phyloP scores from a whole-genome alignment of 2,329 filamentous ascomycete genomes.

The Venturia oleaginea region DNA sequence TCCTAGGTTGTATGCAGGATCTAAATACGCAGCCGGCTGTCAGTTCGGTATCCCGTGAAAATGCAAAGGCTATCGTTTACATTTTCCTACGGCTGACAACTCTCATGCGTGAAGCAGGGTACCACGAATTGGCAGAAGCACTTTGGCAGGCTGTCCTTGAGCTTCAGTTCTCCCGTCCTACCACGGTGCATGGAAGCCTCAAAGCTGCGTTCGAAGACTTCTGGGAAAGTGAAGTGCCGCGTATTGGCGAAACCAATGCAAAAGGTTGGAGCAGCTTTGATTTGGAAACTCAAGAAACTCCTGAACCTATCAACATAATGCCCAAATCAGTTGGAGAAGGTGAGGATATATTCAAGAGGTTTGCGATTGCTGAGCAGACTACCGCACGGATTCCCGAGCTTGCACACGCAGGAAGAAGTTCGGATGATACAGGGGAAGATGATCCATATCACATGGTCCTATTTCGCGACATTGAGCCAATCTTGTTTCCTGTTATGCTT shows the following conservation, averaged over 20 bases:
- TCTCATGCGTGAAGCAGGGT: conserved; percentile 69
- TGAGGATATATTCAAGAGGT: conserved; percentile 2
- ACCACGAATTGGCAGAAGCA: conserved; percentile 64
- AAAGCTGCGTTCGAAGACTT: conserved; percentile 54
- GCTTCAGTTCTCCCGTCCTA: conserved; percentile 53
- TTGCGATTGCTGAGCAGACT: conserved; percentile 19
- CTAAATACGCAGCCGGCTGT: conserved; percentile 32
- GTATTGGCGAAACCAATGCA: conserved; percentile 66
- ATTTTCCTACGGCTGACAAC: conserved; percentile 65
- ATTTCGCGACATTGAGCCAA: conserved; percentile 62
- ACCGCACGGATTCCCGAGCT: conserved; percentile 40
- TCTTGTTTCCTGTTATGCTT: conserved; percentile 37
- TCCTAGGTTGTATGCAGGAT: conserved; percentile 47
- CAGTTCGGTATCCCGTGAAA: conserved; percentile 25
- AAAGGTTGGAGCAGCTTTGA: conserved; percentile 59
- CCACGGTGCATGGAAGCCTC: conserved; percentile 17
- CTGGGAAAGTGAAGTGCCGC: conserved; percentile 76
- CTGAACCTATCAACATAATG: background rate
- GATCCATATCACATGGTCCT: conserved; percentile 79
- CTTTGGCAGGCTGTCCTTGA: conserved; percentile 80
- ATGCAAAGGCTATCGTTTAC: conserved; percentile 48
- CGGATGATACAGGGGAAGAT: conserved; percentile 68
- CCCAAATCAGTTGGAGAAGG: background rate
- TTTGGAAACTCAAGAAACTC: background rate
- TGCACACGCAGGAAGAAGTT: conserved; percentile 43